These are phyloP conservation scores for Cryptococcus depauperatus DNA, from an alignment of 1,284 basidiomycete species.

Conservation along the genomic window DNA sequence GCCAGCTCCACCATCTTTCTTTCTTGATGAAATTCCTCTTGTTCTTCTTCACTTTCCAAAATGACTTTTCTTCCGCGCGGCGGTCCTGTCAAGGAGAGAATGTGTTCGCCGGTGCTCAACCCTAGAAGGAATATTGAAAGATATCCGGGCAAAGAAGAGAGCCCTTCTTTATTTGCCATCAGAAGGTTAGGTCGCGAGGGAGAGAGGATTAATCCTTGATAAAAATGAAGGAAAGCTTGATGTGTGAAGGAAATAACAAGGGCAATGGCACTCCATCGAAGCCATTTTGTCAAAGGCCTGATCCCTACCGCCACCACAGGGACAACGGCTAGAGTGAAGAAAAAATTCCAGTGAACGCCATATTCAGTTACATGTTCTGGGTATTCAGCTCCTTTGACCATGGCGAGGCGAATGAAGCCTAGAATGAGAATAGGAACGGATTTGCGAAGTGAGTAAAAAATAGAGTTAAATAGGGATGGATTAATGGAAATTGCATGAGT, in stretches of 20 bases:
- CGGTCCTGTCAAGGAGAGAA: slow-evolving; percentile 61
- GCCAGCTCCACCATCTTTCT: slow-evolving; percentile 57
- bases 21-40: slow-evolving; percentile 43
- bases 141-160: slow-evolving; percentile 75
- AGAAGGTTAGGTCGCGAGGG: slow-evolving; percentile 57
- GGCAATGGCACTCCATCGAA: slow-evolving; percentile 60
- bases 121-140: slow-evolving; percentile 82
- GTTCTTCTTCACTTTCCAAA: slow-evolving; percentile 10
- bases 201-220: slow-evolving; percentile 58
- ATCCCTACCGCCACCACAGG: slow-evolving; percentile 66
- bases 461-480: slow-evolving; percentile 6
- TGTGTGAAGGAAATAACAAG: slow-evolving; percentile 59
- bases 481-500: neutral
- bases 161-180: slow-evolving; percentile 81
- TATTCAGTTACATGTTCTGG: slow-evolving; percentile 96
- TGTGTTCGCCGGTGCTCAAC: slow-evolving; percentile 67
- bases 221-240: slow-evolving; percentile 55
- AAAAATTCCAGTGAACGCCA: slow-evolving; percentile 98
- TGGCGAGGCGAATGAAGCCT: slow-evolving; percentile 67
- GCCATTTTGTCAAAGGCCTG: slow-evolving; percentile 54
- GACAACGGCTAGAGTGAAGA: slow-evolving; percentile 79
- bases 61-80: slow-evolving; percentile 1
- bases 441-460: slow-evolving; percentile 50
- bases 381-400: slow-evolving; percentile 91
- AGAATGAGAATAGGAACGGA: slow-evolving; percentile 62